These are phyloP conservation scores for Podaxis sp. DNA, from an alignment of 768 basidiomycete species.

Conservation along the genomic window DNA sequence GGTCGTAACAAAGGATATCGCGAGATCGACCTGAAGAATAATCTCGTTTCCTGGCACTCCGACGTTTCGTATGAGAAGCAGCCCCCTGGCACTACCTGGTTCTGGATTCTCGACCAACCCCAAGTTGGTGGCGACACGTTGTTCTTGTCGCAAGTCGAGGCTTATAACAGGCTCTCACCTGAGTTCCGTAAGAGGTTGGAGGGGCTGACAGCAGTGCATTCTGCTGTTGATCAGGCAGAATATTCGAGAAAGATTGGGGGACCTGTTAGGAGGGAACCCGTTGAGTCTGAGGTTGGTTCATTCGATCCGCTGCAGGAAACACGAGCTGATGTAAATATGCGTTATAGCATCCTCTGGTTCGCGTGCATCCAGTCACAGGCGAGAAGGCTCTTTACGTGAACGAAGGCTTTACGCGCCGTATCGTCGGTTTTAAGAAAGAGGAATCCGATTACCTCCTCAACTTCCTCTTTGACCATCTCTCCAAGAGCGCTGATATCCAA, in stretches of 20 bases:
- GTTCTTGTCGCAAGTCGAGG: constrained; percentile 57
- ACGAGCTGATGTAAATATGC: not conserved
- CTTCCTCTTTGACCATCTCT: constrained; percentile 53
- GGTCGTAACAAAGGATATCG: constrained; percentile 15
- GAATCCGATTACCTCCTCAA: constrained; percentile 56
- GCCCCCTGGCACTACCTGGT: constrained; percentile 55
- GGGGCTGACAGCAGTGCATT: constrained; percentile 56
- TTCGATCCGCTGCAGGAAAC: not conserved
- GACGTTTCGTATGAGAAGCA: constrained; percentile 59
- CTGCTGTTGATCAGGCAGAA: constrained; percentile 52
- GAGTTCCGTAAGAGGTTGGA: constrained; percentile 58
- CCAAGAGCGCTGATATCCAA: constrained; percentile 51
- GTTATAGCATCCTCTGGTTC: constrained; percentile 51
- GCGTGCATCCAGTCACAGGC: constrained; percentile 60
- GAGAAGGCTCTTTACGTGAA: constrained; percentile 63
- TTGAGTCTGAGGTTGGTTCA: constrained; percentile 40
- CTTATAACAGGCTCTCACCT: constrained; percentile 57
- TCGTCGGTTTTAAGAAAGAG: constrained; percentile 55
- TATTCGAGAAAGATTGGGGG: constrained; percentile 41
- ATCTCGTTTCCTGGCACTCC: constrained; percentile 47
- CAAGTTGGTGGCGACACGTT: constrained; percentile 52
- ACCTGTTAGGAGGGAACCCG: constrained; percentile 51
- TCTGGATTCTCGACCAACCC: constrained; percentile 51
- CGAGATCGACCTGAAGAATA: constrained; percentile 21
- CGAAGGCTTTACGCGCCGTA: constrained; percentile 51